Percentiles rank a stretch among this genome's conserved stretches.
Evolutionary conservation across 2,329 filamentous ascomycete species (phyloP).

Genomic region (Aureobasidium lini): DNA sequence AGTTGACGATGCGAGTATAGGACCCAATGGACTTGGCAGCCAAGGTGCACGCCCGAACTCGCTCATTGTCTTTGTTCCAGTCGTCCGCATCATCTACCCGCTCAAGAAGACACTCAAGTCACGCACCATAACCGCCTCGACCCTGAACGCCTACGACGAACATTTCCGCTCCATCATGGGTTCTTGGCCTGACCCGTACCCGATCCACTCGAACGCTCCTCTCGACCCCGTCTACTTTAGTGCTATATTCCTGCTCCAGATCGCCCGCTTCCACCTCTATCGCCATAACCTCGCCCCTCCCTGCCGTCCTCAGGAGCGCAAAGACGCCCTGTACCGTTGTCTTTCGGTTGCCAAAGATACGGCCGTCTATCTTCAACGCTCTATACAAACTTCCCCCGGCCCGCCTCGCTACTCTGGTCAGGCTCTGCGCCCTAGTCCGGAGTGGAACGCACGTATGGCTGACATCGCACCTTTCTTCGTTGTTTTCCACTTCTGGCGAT

Average conservation of each 20-base stretch:
- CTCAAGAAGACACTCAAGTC: conserved; percentile 63
- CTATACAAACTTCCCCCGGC: conserved; percentile 39
- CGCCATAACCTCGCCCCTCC: conserved; percentile 76
- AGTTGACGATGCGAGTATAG: conserved; percentile 72
- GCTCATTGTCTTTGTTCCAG: conserved; percentile 71
- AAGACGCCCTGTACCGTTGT: conserved; percentile 70
- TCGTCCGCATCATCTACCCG: conserved; percentile 69
- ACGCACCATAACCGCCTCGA: conserved; percentile 57
- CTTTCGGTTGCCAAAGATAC: conserved; percentile 70
- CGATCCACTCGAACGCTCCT: conserved; percentile 56
- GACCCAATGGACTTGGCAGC: conserved; percentile 40
- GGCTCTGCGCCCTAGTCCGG: conserved; percentile 20
- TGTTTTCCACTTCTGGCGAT: conserved; percentile 81
- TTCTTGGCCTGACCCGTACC: conserved; percentile 68
- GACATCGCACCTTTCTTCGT: conserved; percentile 66
- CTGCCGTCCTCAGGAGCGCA: conserved; percentile 58
- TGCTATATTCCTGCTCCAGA: conserved; percentile 71
- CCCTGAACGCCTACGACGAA: conserved; percentile 70
- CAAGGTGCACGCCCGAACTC: conserved; percentile 54
- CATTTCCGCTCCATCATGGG: conserved; percentile 70
- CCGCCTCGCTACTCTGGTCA: conserved; percentile 21
- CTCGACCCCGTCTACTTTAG: conserved; percentile 68
- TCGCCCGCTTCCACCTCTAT: conserved; percentile 76
- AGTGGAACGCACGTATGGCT: conserved; percentile 52
- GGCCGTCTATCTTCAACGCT: conserved; percentile 63